Evolutionary conservation across 352 stramenopile species (phyloP).

Genomic region (Pythium periplocum): DNA sequence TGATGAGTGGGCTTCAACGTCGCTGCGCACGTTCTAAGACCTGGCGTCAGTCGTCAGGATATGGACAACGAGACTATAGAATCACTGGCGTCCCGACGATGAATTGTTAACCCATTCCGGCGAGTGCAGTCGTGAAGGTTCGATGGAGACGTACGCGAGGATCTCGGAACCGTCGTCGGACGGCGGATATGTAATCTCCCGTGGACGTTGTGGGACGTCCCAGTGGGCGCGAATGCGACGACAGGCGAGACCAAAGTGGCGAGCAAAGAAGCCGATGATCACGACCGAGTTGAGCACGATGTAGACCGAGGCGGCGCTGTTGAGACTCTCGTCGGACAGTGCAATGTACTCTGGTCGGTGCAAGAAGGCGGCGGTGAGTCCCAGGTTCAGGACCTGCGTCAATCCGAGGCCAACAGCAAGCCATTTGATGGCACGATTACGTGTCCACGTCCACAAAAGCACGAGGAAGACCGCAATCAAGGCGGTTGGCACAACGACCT

Average conservation of each 20-base stretch:
- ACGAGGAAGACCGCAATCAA: constrained; percentile 24
- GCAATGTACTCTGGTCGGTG: too few relatives aligned
- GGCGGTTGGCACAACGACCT: neutral
- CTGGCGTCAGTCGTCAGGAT: too few relatives aligned
- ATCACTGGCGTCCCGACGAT: too few relatives aligned
- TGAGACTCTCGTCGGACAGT: neutral
- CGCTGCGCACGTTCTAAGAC: too few relatives aligned
- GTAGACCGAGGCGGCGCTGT: constrained; percentile 35
- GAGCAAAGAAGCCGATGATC: constrained; percentile 12
- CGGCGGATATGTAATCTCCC: too few relatives aligned
- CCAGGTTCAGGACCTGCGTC: neutral
- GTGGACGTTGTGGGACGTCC: too few relatives aligned
- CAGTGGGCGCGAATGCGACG: neutral
- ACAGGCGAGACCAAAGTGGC: neutral
- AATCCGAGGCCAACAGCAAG: neutral
- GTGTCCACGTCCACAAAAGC: constrained; percentile 39
- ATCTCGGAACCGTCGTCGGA: too few relatives aligned
- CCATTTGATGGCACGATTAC: neutral
- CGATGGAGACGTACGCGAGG: too few relatives aligned
- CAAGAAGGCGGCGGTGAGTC: constrained; percentile 6
- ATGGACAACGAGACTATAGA: too few relatives aligned
- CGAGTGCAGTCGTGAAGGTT: too few relatives aligned
- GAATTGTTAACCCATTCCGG: too few relatives aligned
- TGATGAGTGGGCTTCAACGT: too few relatives aligned
- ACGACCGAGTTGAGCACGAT: constrained; percentile 46